These are phyloP conservation scores for Macadamia tetraphylla DNA, from an alignment of 164 flowering plant genomes.

Conservation along the genomic window DNA sequence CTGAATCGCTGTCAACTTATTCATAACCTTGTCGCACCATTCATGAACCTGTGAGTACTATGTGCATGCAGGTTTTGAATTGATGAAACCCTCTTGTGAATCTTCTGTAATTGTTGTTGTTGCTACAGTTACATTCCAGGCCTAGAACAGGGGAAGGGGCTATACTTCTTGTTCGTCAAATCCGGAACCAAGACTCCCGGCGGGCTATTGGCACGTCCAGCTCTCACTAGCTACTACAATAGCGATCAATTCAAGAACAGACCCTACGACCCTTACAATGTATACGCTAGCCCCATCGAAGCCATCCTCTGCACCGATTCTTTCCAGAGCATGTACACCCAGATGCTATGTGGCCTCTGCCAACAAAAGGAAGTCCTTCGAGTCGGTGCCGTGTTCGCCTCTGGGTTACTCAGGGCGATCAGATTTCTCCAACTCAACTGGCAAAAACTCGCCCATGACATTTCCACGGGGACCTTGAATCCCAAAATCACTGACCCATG, in stretches of 20 bases:
- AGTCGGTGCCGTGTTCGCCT: conserved; percentile 42
- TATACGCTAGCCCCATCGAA: conserved; percentile 42
- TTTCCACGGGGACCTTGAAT: conserved; percentile 26
- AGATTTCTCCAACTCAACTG: conserved; percentile 41
- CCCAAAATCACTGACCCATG: conserved; percentile 26
- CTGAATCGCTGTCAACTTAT: conserved; percentile 35
- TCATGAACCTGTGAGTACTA: conserved; percentile 35
- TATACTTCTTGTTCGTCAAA: conserved; percentile 34
- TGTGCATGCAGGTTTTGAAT: not conserved
- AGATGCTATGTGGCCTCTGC: conserved; percentile 43
- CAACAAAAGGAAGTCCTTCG: conserved; percentile 33
- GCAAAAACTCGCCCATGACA: conserved; percentile 28
- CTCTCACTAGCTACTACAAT: conserved; percentile 38
- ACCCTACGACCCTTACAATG: conserved; percentile 31
- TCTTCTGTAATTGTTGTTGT: not conserved
- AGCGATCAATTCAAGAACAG: conserved; percentile 34
- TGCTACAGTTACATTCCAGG: conserved; percentile 31
- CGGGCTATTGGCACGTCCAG: conserved; percentile 39
- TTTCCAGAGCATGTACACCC: conserved; percentile 48
- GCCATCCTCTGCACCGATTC: conserved; percentile 41
- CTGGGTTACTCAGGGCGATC: conserved; percentile 42
- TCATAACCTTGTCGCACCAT: conserved; percentile 38
- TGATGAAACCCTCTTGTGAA: too few relatives aligned
- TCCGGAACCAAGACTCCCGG: conserved; percentile 36
- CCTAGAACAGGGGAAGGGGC: conserved; percentile 38